These are phyloP conservation scores for Metarhizium humberi DNA, from an alignment of 2,329 filamentous ascomycete species.

Conservation along the genomic window DNA sequence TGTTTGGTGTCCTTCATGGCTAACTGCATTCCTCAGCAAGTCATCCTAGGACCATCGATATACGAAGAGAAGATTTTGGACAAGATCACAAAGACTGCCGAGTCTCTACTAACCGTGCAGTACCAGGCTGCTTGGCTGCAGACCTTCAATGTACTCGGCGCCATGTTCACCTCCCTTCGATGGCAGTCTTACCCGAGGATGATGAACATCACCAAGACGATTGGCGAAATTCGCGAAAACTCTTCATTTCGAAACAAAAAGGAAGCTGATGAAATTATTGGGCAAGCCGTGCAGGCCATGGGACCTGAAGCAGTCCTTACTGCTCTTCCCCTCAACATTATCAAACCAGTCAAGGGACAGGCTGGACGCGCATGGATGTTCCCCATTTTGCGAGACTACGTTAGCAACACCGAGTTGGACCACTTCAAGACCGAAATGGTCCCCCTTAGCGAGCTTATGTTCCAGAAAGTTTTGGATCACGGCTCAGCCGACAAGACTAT, in stretches of 20 bases:
- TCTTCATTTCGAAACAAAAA: conserved; percentile 90
- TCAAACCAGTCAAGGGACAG: conserved; percentile 65
- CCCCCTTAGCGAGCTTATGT: conserved; percentile 82
- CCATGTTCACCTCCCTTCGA: conserved; percentile 77
- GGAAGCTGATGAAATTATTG: conserved; percentile 83
- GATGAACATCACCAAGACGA: conserved; percentile 61
- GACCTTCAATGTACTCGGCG: conserved; percentile 79
- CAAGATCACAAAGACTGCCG: conserved; percentile 65
- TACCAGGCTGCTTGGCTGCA: conserved; percentile 94
- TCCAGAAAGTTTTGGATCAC: conserved; percentile 78
- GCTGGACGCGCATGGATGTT: conserved; percentile 90
- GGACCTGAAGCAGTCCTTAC: conserved; percentile 76
- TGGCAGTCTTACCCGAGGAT: conserved; percentile 80
- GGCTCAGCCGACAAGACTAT: conserved; percentile 79
- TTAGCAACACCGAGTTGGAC: conserved; percentile 75
- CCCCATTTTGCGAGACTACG: conserved; percentile 79
- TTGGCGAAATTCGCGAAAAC: conserved; percentile 82
- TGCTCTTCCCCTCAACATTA: conserved; percentile 78
- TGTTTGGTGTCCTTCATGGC: conserved; percentile 88
- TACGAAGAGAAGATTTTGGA: conserved; percentile 87
- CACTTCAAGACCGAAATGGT: conserved; percentile 85
- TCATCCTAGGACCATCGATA: conserved; percentile 79
- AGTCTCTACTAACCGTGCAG: conserved; percentile 73
- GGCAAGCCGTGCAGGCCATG: conserved; percentile 80
- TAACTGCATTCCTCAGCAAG: conserved; percentile 76